phyloP scores from a whole-genome alignment of 2,329 filamentous ascomycete genomes.

The Annulohypoxylon truncatum region DNA sequence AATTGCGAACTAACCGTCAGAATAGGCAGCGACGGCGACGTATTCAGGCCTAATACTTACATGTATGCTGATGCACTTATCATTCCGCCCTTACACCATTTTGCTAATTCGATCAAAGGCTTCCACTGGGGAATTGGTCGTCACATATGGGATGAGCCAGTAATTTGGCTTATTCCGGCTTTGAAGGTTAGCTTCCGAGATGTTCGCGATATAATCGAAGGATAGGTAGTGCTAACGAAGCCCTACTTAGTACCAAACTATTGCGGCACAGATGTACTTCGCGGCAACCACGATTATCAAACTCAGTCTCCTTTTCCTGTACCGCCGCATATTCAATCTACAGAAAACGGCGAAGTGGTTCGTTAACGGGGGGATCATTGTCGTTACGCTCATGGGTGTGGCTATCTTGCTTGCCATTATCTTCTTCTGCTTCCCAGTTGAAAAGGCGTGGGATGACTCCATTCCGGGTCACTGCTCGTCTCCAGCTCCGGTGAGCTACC shows the following conservation, averaged over 20 bases:
- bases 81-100: neutral
- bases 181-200: slow-evolving; percentile 10
- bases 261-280: slow-evolving; percentile 19
- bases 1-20: neutral
- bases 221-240: neutral
- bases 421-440: slow-evolving; percentile 20
- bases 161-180: slow-evolving; percentile 4
- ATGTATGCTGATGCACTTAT: neutral
- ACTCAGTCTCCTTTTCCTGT: slow-evolving; percentile 23
- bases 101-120: slow-evolving; percentile 1
- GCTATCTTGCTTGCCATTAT: slow-evolving; percentile 8
- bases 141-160: slow-evolving; percentile 19
- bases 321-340: slow-evolving; percentile 15
- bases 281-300: slow-evolving; percentile 11
- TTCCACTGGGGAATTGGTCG: slow-evolving; percentile 20
- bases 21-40: neutral
- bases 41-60: slow-evolving; percentile 7
- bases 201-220: neutral
- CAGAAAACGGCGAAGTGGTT: slow-evolving; percentile 14
- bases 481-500: slow-evolving; percentile 3
- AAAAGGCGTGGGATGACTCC: slow-evolving; percentile 12
- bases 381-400: slow-evolving; percentile 5
- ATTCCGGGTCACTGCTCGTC: slow-evolving; percentile 4
- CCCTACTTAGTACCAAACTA: slow-evolving; percentile 7
- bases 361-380: slow-evolving; percentile 4